phyloP scores from a whole-genome alignment of 805 yeast genomes.

The Candida pini region DNA sequence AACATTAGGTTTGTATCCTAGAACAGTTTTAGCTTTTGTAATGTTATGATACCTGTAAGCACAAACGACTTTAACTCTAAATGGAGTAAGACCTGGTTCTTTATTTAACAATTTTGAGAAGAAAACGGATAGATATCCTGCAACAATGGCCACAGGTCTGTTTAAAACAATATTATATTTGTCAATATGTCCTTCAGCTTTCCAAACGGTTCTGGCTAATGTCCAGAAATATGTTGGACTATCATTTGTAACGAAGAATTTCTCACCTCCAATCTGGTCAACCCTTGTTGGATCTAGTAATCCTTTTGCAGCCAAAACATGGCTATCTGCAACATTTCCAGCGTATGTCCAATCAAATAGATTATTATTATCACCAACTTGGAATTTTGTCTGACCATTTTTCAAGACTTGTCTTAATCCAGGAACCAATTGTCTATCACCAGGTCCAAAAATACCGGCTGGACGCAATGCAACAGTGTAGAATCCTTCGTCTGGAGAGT shows the following conservation, averaged over 20 bases:
- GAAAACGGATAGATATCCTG: conserved; percentile 77
- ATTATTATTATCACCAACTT: conserved; percentile 90
- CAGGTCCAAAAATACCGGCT: conserved; percentile 98
- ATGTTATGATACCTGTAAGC: conserved; percentile 93
- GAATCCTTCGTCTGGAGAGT: conserved; percentile 49
- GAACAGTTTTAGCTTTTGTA: conserved; percentile 68
- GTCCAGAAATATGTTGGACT: conserved; percentile 97
- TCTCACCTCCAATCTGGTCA: conserved; percentile 66
- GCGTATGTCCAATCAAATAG: conserved; percentile 96
- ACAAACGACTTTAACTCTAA: conserved; percentile 87
- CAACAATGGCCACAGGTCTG: conserved; percentile 69
- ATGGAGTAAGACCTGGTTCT: conserved; percentile 93
- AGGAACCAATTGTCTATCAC: conserved; percentile 95
- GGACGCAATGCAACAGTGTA: conserved; percentile 88
- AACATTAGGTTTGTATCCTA: conserved; percentile 80
- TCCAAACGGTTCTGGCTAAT: conserved; percentile 94
- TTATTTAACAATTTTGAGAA: conserved; percentile 66
- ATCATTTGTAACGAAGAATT: conserved; percentile 89
- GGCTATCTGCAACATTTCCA: conserved; percentile 98
- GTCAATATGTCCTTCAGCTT: conserved; percentile 86
- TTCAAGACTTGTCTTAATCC: conserved; percentile 79
- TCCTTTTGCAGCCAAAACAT: conserved; percentile 84
- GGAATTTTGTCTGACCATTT: conserved; percentile 84
- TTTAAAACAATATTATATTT: conserved; percentile 60
- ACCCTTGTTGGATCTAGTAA: conserved; percentile 44